These are phyloP conservation scores for Heliosperma pusillum DNA, from an alignment of 148 eudicot species.

Conservation along the genomic window DNA sequence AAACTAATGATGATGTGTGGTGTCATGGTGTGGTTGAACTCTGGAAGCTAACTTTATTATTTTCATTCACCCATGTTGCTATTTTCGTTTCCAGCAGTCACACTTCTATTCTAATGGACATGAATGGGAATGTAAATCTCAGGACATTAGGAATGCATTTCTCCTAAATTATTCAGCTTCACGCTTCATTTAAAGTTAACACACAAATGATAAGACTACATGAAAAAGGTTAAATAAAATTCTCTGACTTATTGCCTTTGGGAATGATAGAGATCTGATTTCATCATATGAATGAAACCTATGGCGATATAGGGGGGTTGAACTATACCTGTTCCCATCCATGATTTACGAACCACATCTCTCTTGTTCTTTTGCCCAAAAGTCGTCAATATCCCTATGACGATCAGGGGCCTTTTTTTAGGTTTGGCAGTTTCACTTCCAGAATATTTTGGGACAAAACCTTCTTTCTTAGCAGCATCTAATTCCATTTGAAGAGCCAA, in stretches of 20 bases:
- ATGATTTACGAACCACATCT: constrained; percentile 79
- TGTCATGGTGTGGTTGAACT: neutral
- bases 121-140: neutral
- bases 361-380: constrained; percentile 78
- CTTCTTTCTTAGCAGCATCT: constrained; percentile 62
- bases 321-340: constrained; percentile 81
- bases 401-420: constrained; percentile 53
- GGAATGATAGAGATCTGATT: neutral
- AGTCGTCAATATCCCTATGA: constrained; percentile 68
- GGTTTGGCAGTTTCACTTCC: constrained; percentile 30
- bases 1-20: neutral
- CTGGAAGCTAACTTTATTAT: neutral
- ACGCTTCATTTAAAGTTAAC: neutral
- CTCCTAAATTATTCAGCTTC: neutral
- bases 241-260: neutral
- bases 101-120: neutral
- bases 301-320: constrained; percentile 4
- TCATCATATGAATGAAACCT: constrained; percentile 8
- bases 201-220: neutral
- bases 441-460: constrained; percentile 49
- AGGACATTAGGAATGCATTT: neutral
- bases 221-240: neutral
- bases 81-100: neutral
- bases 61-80: neutral
- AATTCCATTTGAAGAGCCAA: constrained; percentile 74